These are phyloP conservation scores for Daldinia grandis DNA, from an alignment of 495 filamentous ascomycete genomes.

Conservation along the genomic window DNA sequence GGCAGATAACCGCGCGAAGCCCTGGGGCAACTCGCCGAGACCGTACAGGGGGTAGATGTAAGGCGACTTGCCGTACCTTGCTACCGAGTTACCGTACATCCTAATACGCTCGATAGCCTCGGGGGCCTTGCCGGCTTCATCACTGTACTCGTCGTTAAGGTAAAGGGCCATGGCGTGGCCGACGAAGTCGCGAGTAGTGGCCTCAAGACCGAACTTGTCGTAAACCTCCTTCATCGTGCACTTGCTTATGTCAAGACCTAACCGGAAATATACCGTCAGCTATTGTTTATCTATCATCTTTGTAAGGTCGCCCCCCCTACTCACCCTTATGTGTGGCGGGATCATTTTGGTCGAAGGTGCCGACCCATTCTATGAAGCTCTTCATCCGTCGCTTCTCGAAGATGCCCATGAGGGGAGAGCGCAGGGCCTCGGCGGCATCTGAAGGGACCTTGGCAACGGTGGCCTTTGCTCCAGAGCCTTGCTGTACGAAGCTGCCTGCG, in stretches of 20 bases:
- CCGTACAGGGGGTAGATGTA: slow-evolving; percentile 99
- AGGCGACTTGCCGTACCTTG: slow-evolving; percentile 96
- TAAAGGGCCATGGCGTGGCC: slow-evolving; percentile 98
- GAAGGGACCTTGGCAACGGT: slow-evolving; percentile 97
- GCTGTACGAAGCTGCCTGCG: slow-evolving; percentile 96
- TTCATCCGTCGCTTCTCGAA: slow-evolving; percentile 98
- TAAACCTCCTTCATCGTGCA: slow-evolving; percentile 97
- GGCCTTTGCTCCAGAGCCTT: slow-evolving; percentile 77
- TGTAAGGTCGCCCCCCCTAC: slow-evolving; percentile 35
- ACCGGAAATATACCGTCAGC: slow-evolving; percentile 5
- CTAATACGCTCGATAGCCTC: slow-evolving; percentile 92
- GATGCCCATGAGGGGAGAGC: slow-evolving; percentile 93
- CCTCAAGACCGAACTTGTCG: slow-evolving; percentile 94
- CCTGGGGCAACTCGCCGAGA: slow-evolving; percentile 95
- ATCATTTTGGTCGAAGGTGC: slow-evolving; percentile 85
- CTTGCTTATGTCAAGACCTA: slow-evolving; percentile 79
- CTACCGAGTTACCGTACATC: slow-evolving; percentile 97
- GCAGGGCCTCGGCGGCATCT: slow-evolving; percentile 87
- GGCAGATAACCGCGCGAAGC: slow-evolving; percentile 95
- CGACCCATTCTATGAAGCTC: slow-evolving; percentile 97
- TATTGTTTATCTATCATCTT: neutral
- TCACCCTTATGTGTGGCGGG: slow-evolving; percentile 85
- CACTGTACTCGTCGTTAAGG: slow-evolving; percentile 86
- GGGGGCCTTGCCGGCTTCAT: slow-evolving; percentile 72
- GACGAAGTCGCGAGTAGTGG: slow-evolving; percentile 93